phyloP scores from a whole-genome alignment of 2,329 filamentous ascomycete species.

The Verticillium nubilum region DNA sequence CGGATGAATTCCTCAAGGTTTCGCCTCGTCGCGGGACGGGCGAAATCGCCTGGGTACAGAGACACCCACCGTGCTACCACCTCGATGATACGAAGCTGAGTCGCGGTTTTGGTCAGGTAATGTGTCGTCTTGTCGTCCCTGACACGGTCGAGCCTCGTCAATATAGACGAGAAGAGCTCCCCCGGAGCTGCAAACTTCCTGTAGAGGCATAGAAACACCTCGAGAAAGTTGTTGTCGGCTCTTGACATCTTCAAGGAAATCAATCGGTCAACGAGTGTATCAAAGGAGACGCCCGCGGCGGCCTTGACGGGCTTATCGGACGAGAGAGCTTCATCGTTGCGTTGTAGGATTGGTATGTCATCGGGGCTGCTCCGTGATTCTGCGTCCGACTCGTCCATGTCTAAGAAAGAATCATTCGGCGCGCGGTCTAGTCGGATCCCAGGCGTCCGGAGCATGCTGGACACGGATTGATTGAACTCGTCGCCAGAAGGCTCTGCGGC shows the following conservation, averaged over 20 bases:
- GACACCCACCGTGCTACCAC: constrained; percentile 86
- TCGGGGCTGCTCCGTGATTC: constrained; percentile 63
- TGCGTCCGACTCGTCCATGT: constrained; percentile 65
- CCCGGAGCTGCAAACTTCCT: constrained; percentile 85
- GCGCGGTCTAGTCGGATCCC: constrained; percentile 47
- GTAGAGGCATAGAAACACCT: constrained; percentile 88
- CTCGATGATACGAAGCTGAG: constrained; percentile 77
- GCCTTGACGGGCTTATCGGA: constrained; percentile 44
- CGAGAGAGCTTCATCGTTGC: constrained; percentile 59
- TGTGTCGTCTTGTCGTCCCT: constrained; percentile 61
- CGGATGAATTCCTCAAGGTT: constrained; percentile 70
- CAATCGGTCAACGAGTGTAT: constrained; percentile 81
- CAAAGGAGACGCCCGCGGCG: constrained; percentile 49
- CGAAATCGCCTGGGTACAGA: constrained; percentile 89
- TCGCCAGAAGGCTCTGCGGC: constrained; percentile 31
- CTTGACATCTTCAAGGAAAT: constrained; percentile 77
- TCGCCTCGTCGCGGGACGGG: constrained; percentile 65
- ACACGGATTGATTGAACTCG: constrained; percentile 35
- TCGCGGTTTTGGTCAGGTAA: constrained; percentile 71
- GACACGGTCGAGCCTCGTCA: constrained; percentile 67
- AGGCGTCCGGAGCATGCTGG: constrained; percentile 43
- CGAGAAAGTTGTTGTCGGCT: constrained; percentile 80
- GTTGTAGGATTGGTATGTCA: constrained; percentile 61
- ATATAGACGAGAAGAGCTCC: constrained; percentile 70
- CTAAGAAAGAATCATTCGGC: constrained; percentile 52